phyloP scores from a whole-genome alignment of 2,329 filamentous ascomycete genomes.

The Colletotrichum paranaense region DNA sequence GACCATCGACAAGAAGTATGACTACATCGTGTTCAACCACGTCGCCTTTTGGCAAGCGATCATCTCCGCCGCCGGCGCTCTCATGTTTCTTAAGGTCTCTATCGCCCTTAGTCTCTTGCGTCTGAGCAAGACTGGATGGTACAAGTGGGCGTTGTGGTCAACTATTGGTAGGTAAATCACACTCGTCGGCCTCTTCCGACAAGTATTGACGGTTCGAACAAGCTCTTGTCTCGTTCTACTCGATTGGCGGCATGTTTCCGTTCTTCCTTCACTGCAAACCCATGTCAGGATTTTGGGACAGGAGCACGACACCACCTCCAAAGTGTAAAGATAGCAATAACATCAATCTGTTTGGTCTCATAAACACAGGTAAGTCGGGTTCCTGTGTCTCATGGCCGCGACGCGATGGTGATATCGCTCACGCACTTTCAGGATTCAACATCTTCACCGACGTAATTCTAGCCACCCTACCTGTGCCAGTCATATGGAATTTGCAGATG shows the following conservation, averaged over 20 bases:
- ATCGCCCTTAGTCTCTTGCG: constrained; percentile 38
- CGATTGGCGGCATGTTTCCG: constrained; percentile 36
- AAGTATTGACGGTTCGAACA: not conserved
- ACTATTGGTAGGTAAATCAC: constrained; percentile 31
- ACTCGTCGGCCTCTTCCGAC: not conserved
- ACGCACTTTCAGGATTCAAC: constrained; percentile 45
- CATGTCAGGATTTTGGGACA: constrained; percentile 39
- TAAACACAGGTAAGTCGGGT: constrained; percentile 17
- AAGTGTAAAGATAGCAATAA: constrained; percentile 33
- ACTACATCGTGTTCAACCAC: constrained; percentile 50
- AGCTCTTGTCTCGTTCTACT: constrained; percentile 38
- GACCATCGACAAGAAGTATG: constrained; percentile 44
- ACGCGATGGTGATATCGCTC: rapidly evolving
- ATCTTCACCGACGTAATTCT: constrained; percentile 55
- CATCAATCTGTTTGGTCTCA: constrained; percentile 55
- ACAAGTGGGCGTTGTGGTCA: constrained; percentile 39
- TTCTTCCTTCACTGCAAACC: constrained; percentile 39
- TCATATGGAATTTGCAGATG: constrained; percentile 54
- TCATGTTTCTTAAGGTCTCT: constrained; percentile 40
- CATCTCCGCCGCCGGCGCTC: constrained; percentile 48
- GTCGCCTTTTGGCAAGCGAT: constrained; percentile 58
- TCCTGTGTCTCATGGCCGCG: not conserved
- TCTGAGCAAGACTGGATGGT: constrained; percentile 40
- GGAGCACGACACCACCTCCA: not conserved
- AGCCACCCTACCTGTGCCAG: constrained; percentile 52